Conservation (phyloP, 352 stramenopile genomes). For the Phytopythium aichiense region DNA sequence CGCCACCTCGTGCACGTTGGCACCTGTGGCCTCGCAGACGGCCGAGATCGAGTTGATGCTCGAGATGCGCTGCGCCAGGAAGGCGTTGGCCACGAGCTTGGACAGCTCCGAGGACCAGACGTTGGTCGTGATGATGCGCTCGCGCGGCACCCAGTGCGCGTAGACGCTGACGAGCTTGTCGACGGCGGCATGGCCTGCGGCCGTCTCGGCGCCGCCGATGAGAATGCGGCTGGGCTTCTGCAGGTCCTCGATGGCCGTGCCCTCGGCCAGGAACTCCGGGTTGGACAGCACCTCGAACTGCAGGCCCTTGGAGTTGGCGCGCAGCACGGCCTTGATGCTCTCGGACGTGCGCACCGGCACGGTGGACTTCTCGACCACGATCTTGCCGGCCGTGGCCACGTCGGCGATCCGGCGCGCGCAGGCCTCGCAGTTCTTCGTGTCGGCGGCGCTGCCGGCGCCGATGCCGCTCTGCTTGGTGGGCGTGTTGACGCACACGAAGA, state of each 20-base stretch:
- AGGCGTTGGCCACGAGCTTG: conserved; percentile 99
- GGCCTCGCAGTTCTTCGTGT: conserved; percentile 99
- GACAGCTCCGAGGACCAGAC: conserved; percentile 99
- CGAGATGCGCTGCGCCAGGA: conserved; percentile 98
- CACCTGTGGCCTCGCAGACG: conserved; percentile 97
- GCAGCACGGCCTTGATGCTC: conserved; percentile 94
- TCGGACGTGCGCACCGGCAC: conserved; percentile 98
- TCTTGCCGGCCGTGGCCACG: conserved; percentile 93
- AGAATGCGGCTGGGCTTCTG: conserved; percentile 95
- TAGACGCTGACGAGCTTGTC: conserved; percentile 95
- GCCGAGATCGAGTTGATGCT: conserved; percentile 99
- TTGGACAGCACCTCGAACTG: conserved; percentile 98
- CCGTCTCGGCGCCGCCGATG: conserved; percentile 96
- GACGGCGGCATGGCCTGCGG: conserved; percentile 83
- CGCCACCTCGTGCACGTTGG: conserved; percentile 98
- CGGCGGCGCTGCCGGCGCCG: conserved; percentile 95
- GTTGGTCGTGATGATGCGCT: conserved; percentile 97
- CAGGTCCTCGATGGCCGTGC: conserved; percentile 97
- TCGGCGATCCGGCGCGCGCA: conserved; percentile 98
- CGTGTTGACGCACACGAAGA: conserved; percentile 99
- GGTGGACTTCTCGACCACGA: conserved; percentile 99
- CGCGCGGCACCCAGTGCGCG: conserved; percentile 95
- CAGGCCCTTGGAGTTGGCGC: conserved; percentile 91
- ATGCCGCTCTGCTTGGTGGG: conserved; percentile 98
- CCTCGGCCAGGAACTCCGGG: conserved; percentile 99